These are phyloP conservation scores for Leccinum subgranulosum DNA, from an alignment of 768 basidiomycete genomes.

Conservation along the genomic window DNA sequence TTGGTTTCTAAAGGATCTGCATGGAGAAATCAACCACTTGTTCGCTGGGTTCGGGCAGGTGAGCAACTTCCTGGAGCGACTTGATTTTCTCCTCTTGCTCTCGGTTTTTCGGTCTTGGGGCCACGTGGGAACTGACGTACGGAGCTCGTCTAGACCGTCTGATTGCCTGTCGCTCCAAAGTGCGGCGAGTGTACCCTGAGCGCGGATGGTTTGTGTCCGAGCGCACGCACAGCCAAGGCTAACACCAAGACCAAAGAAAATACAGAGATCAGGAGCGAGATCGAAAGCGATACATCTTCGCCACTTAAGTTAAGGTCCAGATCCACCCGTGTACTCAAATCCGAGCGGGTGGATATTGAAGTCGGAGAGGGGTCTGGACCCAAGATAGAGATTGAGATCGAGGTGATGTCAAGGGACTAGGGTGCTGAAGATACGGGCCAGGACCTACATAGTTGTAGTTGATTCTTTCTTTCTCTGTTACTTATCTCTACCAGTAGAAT, in stretches of 20 bases:
- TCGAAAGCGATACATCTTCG: neutral
- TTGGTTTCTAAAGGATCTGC: conserved; percentile 75
- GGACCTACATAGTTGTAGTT: too few relatives aligned
- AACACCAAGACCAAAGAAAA: conserved; percentile 34
- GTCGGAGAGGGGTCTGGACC: too few relatives aligned
- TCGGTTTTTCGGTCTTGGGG: too few relatives aligned
- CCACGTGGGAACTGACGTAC: neutral
- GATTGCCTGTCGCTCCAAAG: conserved; percentile 59
- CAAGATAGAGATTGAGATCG: too few relatives aligned
- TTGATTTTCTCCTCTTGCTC: neutral
- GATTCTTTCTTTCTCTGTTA: too few relatives aligned
- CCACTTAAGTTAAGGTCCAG: too few relatives aligned
- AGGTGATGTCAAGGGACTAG: too few relatives aligned
- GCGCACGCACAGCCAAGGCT: conserved; percentile 36
- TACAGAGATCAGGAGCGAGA: conserved; percentile 25
- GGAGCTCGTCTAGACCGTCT: conserved; percentile 48
- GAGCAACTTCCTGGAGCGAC: conserved; percentile 1
- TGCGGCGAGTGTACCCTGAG: conserved; percentile 65
- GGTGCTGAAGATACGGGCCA: too few relatives aligned
- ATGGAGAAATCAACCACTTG: conserved; percentile 73
- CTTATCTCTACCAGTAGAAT: too few relatives aligned
- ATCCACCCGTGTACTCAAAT: too few relatives aligned
- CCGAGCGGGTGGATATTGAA: too few relatives aligned
- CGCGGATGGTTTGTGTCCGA: conserved; percentile 59
- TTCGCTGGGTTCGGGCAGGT: conserved; percentile 88